Evolutionary conservation across 192 early-diverging fungal genomes (phyloP), one percentile per base, ranked within the genome.

Genomic region (Spizellomyces punctatus): DNA sequence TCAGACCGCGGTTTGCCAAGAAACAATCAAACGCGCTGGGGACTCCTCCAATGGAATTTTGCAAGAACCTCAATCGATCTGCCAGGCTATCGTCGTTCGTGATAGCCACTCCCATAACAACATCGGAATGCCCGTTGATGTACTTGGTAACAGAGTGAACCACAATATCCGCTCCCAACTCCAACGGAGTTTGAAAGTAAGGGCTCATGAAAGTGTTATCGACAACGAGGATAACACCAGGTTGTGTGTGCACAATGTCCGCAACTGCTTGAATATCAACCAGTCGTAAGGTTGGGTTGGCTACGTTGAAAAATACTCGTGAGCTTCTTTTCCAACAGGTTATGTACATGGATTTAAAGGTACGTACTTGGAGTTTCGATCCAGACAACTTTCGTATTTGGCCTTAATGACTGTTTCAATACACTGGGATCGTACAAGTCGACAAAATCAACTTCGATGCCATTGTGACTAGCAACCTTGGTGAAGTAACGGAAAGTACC

Each of bases 181-280:
- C 72, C 16, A 99, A 87, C 8, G 96, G 96, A 65, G 89, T 92
- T 78, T 96, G 94, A 64, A 94, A 83, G 77, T 94, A 96, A 42
- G 97, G 95, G n/a, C 85, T 87, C 95, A 98, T 95, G 91, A 99
- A 96, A 12, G 97, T 99, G 82, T 99, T 99, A 71, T 99, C 97
- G 17, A 99, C 97, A 1, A 96, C 97, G 6, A 99, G 68, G 42
- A 82, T 8, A 90, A 90, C 50, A 80, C 78, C 46, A 88, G 94
- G 74, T 86, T 91, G 42, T 57, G 85, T 81, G 72, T 96, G 94
- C 17, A 90, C 91, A 50, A 91, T 82, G 47, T 84, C 76, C 27
- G 90, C 82, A 77, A 98, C 91, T 36, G 90, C 89, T 16, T 86
- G 82, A 57, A 99, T 93, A 78, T 99, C 97, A 8, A 90, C 91